Percentiles rank a stretch among this genome's conserved stretches.
phyloP scores from a whole-genome alignment of 1,139 yeast species.

The Hemisphaericaspora lyxosophila region DNA sequence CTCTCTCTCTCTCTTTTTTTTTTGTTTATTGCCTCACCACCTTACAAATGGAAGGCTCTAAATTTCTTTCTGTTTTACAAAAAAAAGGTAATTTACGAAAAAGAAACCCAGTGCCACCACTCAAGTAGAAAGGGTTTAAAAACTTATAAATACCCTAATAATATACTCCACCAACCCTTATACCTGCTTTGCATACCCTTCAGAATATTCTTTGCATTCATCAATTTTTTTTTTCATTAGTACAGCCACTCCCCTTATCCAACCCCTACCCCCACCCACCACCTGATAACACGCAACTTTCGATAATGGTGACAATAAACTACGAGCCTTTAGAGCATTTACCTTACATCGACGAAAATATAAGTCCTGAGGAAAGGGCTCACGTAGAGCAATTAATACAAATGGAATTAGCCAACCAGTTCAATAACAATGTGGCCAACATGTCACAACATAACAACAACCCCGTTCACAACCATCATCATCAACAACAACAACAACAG shows the following conservation, averaged over 20 bases:
- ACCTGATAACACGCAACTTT: neutral
- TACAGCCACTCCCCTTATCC: too few species aligned
- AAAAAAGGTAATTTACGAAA: too few species aligned
- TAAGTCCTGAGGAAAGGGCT: conserved; percentile 33
- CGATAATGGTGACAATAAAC: conserved; percentile 27
- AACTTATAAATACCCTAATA: too few species aligned
- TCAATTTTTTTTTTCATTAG: too few species aligned
- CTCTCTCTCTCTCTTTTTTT: too few species aligned
- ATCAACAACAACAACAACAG: conserved; percentile 5
- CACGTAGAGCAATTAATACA: conserved; percentile 35
- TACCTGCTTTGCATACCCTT: too few species aligned
- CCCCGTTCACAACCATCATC: neutral
- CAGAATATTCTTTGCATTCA: too few species aligned
- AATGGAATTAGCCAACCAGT: conserved; percentile 24
- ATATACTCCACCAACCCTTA: too few species aligned
- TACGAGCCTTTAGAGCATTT: conserved; percentile 34
- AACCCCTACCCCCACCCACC: too few species aligned
- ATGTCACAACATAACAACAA: conserved; percentile 8
- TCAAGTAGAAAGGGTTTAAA: too few species aligned
- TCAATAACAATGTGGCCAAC: conserved; percentile 14
- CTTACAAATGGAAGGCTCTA: neutral
- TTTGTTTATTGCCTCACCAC: neutral
- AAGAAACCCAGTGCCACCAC: too few species aligned
- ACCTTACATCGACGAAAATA: conserved; percentile 31
- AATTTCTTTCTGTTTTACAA: neutral